These are phyloP conservation scores for Podospora didyma DNA, from an alignment of 495 filamentous ascomycete genomes.

Conservation along the genomic window DNA sequence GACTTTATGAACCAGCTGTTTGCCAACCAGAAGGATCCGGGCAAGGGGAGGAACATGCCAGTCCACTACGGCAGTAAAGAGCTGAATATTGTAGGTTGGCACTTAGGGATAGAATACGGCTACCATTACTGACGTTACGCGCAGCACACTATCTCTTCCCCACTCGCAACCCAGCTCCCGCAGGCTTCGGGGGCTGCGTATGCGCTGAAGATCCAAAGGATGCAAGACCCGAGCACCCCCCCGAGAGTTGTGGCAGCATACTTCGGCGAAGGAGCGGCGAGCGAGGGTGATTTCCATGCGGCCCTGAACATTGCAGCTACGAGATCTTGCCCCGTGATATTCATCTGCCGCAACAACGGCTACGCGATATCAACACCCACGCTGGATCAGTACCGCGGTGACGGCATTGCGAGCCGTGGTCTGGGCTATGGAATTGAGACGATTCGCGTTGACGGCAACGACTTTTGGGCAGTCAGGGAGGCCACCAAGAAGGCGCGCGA, in stretches of 20 bases:
- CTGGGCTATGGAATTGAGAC: constrained; percentile 97
- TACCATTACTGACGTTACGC: constrained; percentile 9
- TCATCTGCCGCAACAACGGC: constrained; percentile 96
- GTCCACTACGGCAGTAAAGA: constrained; percentile 88
- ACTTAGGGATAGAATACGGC: neutral
- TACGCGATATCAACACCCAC: constrained; percentile 95
- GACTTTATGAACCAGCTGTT: constrained; percentile 97
- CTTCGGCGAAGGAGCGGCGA: constrained; percentile 97
- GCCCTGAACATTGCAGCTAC: constrained; percentile 96
- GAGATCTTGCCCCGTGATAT: constrained; percentile 83
- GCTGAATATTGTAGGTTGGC: constrained; percentile 65
- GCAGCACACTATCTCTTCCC: constrained; percentile 88
- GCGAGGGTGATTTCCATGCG: constrained; percentile 96
- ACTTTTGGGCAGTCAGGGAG: constrained; percentile 90
- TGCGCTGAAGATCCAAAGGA: constrained; percentile 80
- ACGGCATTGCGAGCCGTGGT: constrained; percentile 93
- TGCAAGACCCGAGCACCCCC: constrained; percentile 60
- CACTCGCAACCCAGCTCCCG: constrained; percentile 91
- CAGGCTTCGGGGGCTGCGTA: constrained; percentile 94
- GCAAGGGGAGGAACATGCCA: constrained; percentile 92
- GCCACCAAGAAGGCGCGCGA: constrained; percentile 73
- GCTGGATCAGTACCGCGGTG: constrained; percentile 92
- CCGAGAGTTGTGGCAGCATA: constrained; percentile 79
- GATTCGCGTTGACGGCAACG: constrained; percentile 93
- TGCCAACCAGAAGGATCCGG: constrained; percentile 76